Base-by-base conservation (phyloP, 148 eudicot genomes). In the Rhododendron molle region DNA sequence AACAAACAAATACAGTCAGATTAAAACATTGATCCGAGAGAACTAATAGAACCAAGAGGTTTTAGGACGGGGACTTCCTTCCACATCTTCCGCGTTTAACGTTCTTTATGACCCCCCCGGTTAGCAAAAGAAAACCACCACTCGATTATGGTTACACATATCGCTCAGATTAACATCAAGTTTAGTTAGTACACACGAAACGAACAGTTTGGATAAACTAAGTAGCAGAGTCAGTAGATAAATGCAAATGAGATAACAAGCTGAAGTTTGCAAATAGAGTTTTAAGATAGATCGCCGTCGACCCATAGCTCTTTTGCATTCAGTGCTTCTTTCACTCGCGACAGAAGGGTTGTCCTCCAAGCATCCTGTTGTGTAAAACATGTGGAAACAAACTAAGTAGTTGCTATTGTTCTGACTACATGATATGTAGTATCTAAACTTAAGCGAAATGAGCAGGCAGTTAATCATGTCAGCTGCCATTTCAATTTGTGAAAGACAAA, bases 261-360 rank as follows among this genome's bases (percentile, higher is more conserved):
- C 36, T 34, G 4, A 56, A 58, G 58, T 15, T 52, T 52, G 15
- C 0, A 60, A 43, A 34, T 67, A 56, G 2, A 36, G 43, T 21
- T 88, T 77, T 34, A 92, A 86, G 97, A 94, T 84, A 96, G 94
- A 89, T 96, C 97, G 81, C 92, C 98, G 54, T 93, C n/a, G n/a
- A n/a, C 98, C 86, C 92, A 95, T 21, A 89, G 81, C 80, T 94
- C 98, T 86, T 93, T 94, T 65, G 90, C 93, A 90, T 93, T 96
- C 87, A 96, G 85, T 16, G 91, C 88, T 78, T 93, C 97, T 91
- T 96, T 94, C 86, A 96, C 97, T 92, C 97, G 92, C 79, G 92
- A 89, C 43, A 96, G 92, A 82, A 96, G 97, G 20, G 97, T 96
- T 10, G 97, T 94, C 89, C 90, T 93, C 98, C 95, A 92, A 46